phyloP scores from a whole-genome alignment of 257 asterid genomes.

The Craterostigma plantagineum region DNA sequence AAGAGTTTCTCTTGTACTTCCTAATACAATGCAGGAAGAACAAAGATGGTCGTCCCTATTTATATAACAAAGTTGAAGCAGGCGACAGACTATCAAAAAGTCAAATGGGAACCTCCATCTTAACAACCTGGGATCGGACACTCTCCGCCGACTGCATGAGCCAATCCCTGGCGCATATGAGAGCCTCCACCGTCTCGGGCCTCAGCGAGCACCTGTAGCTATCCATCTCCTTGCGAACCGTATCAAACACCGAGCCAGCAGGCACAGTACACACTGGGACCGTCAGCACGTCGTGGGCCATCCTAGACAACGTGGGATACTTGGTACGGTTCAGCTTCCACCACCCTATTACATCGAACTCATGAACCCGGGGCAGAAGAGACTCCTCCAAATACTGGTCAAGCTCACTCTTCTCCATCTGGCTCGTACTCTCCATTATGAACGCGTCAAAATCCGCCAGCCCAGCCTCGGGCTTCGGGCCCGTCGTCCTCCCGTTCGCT shows the following conservation, averaged over 20 bases:
- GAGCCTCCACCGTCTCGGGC: conserved; percentile 91
- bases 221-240: conserved; percentile 71
- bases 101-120: conserved; percentile 49
- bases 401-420: conserved; percentile 54
- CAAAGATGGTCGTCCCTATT: background rate
- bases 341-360: conserved; percentile 85
- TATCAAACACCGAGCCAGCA: conserved; percentile 39
- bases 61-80: background rate
- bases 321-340: conserved; percentile 74
- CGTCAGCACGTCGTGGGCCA: conserved; percentile 85
- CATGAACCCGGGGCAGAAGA: conserved; percentile 66
- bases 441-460: conserved; percentile 64
- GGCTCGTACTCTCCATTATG: conserved; percentile 69
- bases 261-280: conserved; percentile 64
- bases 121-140: conserved; percentile 23
- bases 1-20: too few species aligned
- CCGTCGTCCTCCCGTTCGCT: conserved; percentile 33
- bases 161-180: conserved; percentile 86
- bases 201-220: conserved; percentile 59
- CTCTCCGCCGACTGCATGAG: conserved; percentile 33
- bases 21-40: background rate
- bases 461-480: conserved; percentile 27
- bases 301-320: conserved; percentile 84
- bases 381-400: conserved; percentile 96
- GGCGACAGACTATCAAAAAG: background rate